These are phyloP conservation scores for Dendrostoma leiphaemia DNA, from an alignment of 2,329 filamentous ascomycete genomes.

Conservation along the genomic window DNA sequence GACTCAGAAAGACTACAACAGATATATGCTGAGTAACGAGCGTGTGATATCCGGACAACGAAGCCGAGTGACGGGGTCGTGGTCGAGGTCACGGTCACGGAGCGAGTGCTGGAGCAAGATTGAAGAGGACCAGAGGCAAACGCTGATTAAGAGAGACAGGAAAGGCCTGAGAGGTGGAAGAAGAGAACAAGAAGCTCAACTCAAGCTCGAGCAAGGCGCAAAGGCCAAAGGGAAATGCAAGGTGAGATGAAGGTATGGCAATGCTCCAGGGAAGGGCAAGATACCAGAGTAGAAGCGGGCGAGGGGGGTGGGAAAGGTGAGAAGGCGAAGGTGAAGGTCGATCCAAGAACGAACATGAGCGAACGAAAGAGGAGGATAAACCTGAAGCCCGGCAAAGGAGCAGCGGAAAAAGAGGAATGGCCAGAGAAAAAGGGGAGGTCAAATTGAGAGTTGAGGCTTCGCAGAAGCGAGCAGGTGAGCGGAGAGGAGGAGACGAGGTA, in stretches of 20 bases:
- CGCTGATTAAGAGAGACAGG: slow-evolving; percentile 13
- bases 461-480: slow-evolving; percentile 1
- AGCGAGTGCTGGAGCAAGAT: slow-evolving; percentile 2
- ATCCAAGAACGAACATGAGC: slow-evolving; percentile 27
- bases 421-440: slow-evolving; percentile 26
- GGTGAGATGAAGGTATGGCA: slow-evolving; percentile 5
- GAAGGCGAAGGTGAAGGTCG: slow-evolving; percentile 21
- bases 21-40: slow-evolving; percentile 20
- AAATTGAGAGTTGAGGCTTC: slow-evolving; percentile 20
- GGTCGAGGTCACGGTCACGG: too few species aligned
- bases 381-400: slow-evolving; percentile 25
- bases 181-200: slow-evolving; percentile 19
- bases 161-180: slow-evolving; percentile 9
- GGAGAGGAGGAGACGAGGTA: neutral
- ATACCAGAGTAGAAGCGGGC: slow-evolving; percentile 3
- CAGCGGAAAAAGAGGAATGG: slow-evolving; percentile 26
- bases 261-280: slow-evolving; percentile 10
- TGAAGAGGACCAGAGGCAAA: slow-evolving; percentile 5
- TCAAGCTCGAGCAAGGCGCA: slow-evolving; percentile 17
- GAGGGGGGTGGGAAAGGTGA: slow-evolving; percentile 15
- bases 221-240: too few species aligned
- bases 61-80: slow-evolving; percentile 13
- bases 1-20: slow-evolving; percentile 12
- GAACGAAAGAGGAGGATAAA: slow-evolving; percentile 25
- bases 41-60: slow-evolving; percentile 16